Conservation (phyloP, 768 basidiomycete genomes). For the Russula brevipes region DNA sequence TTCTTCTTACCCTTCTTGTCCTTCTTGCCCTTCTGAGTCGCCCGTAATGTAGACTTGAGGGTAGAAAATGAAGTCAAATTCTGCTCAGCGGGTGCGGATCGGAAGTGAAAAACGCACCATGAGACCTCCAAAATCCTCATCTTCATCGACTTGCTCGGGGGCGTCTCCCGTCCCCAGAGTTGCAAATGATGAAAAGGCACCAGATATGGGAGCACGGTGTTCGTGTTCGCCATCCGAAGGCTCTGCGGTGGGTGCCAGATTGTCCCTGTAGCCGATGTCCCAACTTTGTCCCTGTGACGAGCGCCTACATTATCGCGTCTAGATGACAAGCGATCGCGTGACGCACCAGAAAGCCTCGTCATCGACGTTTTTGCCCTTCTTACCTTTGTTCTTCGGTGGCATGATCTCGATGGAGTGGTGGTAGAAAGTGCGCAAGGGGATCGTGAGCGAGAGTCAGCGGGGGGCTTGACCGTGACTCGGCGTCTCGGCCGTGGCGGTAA, state of each 20-base stretch:
- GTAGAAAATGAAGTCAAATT: not conserved
- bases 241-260: slow-evolving; percentile 29
- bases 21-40: slow-evolving; percentile 49
- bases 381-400: slow-evolving; percentile 75
- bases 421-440: not conserved
- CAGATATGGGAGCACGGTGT: slow-evolving; percentile 30
- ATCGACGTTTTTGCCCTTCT: slow-evolving; percentile 77
- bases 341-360: slow-evolving; percentile 80
- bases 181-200: slow-evolving; percentile 50
- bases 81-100: not conserved
- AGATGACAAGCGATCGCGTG: not conserved
- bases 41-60: slow-evolving; percentile 58
- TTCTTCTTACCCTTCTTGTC: slow-evolving; percentile 49
- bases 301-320: slow-evolving; percentile 21
- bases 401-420: slow-evolving; percentile 30
- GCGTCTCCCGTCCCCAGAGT: slow-evolving; percentile 42
- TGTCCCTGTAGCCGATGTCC: slow-evolving; percentile 50
- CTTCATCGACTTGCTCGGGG: slow-evolving; percentile 39
- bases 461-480: too few relatives aligned
- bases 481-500: not conserved
- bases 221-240: slow-evolving; percentile 42
- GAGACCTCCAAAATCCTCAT: slow-evolving; percentile 67
- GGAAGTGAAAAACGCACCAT: slow-evolving; percentile 48
- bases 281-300: slow-evolving; percentile 54
- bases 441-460: not conserved